Base-by-base conservation (phyloP, 1,139 yeast species). In the Suhomyces anneliseae region DNA sequence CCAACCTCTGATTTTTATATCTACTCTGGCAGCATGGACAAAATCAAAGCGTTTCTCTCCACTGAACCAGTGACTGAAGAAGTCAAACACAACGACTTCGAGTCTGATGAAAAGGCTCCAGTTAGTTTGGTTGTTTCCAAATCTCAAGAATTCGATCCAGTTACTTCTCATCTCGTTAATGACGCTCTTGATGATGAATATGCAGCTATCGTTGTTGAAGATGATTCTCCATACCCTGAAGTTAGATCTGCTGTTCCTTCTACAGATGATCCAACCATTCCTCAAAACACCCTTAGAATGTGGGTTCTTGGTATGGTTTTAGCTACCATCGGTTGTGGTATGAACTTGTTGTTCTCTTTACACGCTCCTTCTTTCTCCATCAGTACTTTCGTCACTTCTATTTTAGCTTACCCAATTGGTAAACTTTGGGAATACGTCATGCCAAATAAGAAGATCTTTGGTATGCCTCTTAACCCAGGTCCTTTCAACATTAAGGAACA, bases 201-300 rank as follows among this genome's bases (percentile, higher is more conserved):
- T 57, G 73, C 82, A 42, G 75, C 72, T 49, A 57, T 70, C 36
- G 54, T 55, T 12, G 75, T 72, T 31, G 77, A 72, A 57, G 76
- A 80, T 56, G 84, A 83, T 58, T 81, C 85, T 19, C 85, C 87
- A 8, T 82, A 81, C 59, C 82, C 87, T 0, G 89, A 84, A 60
- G 90, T 84, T 37, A 74, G 89, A 58, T 87, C 87, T 6, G 76
- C 87, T 5, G 87, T 84, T 36, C 86, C 87, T 2, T 76, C 83
- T 34, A 66, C 72, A 27, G 89, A 83, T 59, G 85, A 83, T 59
- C 70, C 75, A 2, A 51, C 68, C 1, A 56, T 81, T 33, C 84
- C 83, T 1, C 87, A 82, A 57, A 80, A 78, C 56, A 83, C 89
- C 27, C 57, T 82, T 43, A 73, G 90, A 61, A 78, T 79, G 74